phyloP scores from a whole-genome alignment of 257 asterid genomes.

The Nicotiana noctiflora region DNA sequence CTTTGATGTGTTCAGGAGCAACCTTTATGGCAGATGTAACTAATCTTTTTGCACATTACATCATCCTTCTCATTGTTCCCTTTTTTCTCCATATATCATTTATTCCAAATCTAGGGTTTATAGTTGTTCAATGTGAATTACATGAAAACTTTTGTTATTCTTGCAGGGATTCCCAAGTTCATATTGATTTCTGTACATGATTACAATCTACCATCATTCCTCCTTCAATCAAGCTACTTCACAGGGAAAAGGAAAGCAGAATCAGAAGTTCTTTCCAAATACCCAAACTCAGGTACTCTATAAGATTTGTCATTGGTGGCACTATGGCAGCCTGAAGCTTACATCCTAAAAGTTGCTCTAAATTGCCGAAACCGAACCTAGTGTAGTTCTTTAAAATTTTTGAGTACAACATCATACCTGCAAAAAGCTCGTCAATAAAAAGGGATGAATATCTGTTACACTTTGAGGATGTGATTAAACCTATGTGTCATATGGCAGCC shows the following conservation, averaged over 20 bases:
- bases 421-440: not conserved
- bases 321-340: not conserved
- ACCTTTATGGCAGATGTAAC: not conserved
- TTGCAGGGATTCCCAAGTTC: slow-evolving; percentile 82
- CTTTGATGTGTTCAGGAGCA: not conserved
- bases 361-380: not conserved
- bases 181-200: slow-evolving; percentile 94
- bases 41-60: not conserved
- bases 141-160: not conserved
- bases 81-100: not conserved
- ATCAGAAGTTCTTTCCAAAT: slow-evolving; percentile 88
- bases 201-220: slow-evolving; percentile 83
- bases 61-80: not conserved
- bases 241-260: slow-evolving; percentile 97
- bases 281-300: slow-evolving; percentile 65
- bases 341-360: not conserved
- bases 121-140: not conserved
- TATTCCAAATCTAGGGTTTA: not conserved
- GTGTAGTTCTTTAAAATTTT: not conserved
- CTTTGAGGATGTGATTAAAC: not conserved
- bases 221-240: slow-evolving; percentile 73
- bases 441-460: not conserved
- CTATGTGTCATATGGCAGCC: not conserved
- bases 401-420: not conserved
- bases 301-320: not conserved